These are phyloP conservation scores for Dacryopinax primogenitus DNA, from an alignment of 768 basidiomycete species.

Conservation along the genomic window DNA sequence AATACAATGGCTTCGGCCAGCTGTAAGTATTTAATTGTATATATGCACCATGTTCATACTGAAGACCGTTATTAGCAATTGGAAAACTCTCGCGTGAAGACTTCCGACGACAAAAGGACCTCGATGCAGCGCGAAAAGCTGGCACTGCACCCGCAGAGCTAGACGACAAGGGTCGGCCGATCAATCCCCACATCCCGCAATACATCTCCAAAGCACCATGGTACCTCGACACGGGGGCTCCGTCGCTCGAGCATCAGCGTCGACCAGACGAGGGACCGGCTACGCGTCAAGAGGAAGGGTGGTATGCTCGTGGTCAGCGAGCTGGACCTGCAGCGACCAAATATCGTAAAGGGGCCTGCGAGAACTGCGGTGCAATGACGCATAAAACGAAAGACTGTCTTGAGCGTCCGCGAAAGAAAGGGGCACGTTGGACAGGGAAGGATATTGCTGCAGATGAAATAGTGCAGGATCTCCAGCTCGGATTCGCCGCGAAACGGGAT, in stretches of 20 bases:
- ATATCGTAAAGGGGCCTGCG: slow-evolving; percentile 94
- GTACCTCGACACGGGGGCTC: slow-evolving; percentile 91
- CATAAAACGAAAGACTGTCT: slow-evolving; percentile 86
- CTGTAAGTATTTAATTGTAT: not conserved
- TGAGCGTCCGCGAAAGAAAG: slow-evolving; percentile 90
- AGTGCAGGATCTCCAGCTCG: slow-evolving; percentile 59
- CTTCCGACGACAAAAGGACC: slow-evolving; percentile 87
- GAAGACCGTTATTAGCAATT: slow-evolving; percentile 25
- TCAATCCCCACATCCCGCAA: slow-evolving; percentile 99
- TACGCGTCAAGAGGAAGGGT: slow-evolving; percentile 55
- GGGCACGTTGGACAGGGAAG: slow-evolving; percentile 82
- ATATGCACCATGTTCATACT: not conserved
- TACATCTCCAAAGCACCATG: slow-evolving; percentile 98
- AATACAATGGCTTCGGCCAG: not conserved
- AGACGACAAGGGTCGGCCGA: slow-evolving; percentile 87
- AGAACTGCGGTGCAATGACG: slow-evolving; percentile 95
- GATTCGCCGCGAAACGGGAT: slow-evolving; percentile 91
- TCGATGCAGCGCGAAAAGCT: slow-evolving; percentile 95
- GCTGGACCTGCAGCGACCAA: slow-evolving; percentile 90
- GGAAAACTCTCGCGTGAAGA: slow-evolving; percentile 91
- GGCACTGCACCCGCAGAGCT: slow-evolving; percentile 94
- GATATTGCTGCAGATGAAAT: slow-evolving; percentile 87
- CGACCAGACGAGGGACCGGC: slow-evolving; percentile 51
- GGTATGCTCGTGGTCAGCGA: slow-evolving; percentile 80
- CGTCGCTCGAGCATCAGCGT: slow-evolving; percentile 90